Conservation (phyloP, 495 filamentous ascomycete species). For the Penicillium riverlandense region DNA sequence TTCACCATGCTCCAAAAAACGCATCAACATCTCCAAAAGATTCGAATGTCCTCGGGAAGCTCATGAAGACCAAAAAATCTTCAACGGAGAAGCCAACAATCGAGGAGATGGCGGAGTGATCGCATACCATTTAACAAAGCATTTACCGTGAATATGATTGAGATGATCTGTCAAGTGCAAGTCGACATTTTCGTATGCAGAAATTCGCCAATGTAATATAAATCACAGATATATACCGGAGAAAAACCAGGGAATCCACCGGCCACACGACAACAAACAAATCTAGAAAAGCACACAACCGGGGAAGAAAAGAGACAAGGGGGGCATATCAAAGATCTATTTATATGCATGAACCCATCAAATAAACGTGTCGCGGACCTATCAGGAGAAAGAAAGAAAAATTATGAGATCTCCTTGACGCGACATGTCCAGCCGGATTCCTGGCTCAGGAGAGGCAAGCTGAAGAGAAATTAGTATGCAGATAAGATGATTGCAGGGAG, state of each 20-base stretch:
- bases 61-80: slow-evolving; percentile 32
- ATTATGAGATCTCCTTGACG: slow-evolving; percentile 53
- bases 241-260: no score
- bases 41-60: slow-evolving; percentile 29
- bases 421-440: slow-evolving; percentile 72
- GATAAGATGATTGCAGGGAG: background rate
- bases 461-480: slow-evolving; percentile 32
- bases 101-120: slow-evolving; percentile 31
- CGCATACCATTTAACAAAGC: background rate
- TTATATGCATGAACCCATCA: slow-evolving; percentile 29
- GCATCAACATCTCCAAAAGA: slow-evolving; percentile 12
- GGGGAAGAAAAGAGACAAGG: slow-evolving; percentile 3
- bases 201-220: background rate
- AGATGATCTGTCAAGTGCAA: no score
- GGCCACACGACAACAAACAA: slow-evolving; percentile 5
- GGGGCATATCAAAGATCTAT: slow-evolving; percentile 14
- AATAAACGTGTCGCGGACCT: slow-evolving; percentile 11
- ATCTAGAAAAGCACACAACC: slow-evolving; percentile 11
- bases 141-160: background rate
- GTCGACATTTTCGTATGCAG: slow-evolving; percentile 2
- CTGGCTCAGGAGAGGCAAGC: slow-evolving; percentile 66
- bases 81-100: slow-evolving; percentile 32
- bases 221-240: background rate
- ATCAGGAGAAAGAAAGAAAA: slow-evolving; percentile 19
- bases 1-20: background rate